These are phyloP conservation scores for Fraxinus greggii DNA, from an alignment of 305 asterid species.

Conservation along the genomic window DNA sequence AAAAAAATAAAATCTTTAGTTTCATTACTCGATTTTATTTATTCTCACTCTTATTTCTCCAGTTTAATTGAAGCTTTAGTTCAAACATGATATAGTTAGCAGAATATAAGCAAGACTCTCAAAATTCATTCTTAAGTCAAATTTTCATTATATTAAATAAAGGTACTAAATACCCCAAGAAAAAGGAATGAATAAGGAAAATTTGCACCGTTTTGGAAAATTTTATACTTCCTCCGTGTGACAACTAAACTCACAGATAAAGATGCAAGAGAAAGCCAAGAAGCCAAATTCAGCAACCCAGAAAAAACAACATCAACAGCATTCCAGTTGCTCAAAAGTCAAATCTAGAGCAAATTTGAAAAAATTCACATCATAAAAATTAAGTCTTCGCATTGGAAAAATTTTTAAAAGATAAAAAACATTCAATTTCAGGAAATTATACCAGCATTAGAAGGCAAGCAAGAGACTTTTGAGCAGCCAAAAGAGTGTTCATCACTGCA, in stretches of 20 bases:
- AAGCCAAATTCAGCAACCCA: not conserved
- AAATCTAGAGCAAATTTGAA: not conserved
- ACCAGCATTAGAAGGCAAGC: constrained; percentile 21
- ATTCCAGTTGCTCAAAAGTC: constrained; percentile 19
- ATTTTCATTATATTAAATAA: not conserved
- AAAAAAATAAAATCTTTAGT: not conserved
- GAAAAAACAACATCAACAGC: not conserved
- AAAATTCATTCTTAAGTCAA: not conserved
- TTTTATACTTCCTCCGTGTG: not conserved
- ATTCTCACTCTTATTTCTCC: not conserved
- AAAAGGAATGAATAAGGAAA: not conserved
- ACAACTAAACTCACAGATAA: not conserved
- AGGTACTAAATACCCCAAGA: not conserved
- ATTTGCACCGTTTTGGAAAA: not conserved
- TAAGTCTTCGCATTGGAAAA: not conserved
- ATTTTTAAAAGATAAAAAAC: not conserved
- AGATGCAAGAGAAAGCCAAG: not conserved
- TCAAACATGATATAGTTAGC: not conserved
- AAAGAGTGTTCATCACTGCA: constrained; percentile 1
- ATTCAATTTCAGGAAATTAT: not conserved
- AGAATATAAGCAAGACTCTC: not conserved
- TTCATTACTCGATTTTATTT: not conserved
- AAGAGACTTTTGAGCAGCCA: constrained; percentile 17
- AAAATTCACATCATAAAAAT: not conserved
- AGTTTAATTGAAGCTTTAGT: not conserved